Evolutionary conservation across 2,329 filamentous ascomycete genomes (phyloP).

Genomic region (Diaporthe ampelina): DNA sequence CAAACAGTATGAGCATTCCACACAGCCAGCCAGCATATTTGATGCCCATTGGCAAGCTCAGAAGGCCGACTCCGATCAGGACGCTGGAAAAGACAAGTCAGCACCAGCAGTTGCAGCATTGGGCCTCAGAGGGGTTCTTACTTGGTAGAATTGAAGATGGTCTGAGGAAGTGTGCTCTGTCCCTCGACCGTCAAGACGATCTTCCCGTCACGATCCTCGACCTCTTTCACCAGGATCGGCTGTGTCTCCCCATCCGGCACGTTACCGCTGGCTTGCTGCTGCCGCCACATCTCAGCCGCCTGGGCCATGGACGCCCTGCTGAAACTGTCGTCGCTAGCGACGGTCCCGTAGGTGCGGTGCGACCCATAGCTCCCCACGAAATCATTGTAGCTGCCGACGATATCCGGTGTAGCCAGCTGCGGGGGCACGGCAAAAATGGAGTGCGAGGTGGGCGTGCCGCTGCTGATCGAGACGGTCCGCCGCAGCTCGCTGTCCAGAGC

Average conservation of each 20-base stretch:
- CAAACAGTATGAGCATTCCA: slow-evolving; percentile 80
- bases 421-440: slow-evolving; percentile 72
- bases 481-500: slow-evolving; percentile 60
- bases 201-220: slow-evolving; percentile 85
- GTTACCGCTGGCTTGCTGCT: slow-evolving; percentile 64
- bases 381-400: slow-evolving; percentile 80
- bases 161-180: slow-evolving; percentile 95
- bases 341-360: slow-evolving; percentile 67
- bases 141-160: slow-evolving; percentile 96
- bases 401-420: slow-evolving; percentile 75
- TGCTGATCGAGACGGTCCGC: slow-evolving; percentile 50
- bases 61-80: slow-evolving; percentile 88
- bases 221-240: slow-evolving; percentile 87
- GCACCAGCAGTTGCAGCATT: neutral
- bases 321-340: slow-evolving; percentile 54
- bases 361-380: slow-evolving; percentile 80
- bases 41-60: slow-evolving; percentile 90
- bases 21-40: slow-evolving; percentile 91
- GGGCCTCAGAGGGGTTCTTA: slow-evolving; percentile 45
- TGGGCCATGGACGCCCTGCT: slow-evolving; percentile 64
- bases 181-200: slow-evolving; percentile 88
- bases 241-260: slow-evolving; percentile 72
- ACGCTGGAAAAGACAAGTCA: slow-evolving; percentile 61
- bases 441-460: slow-evolving; percentile 50
- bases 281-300: slow-evolving; percentile 65